A percentile compares a stretch with the other conserved stretches of the same genome.
Conservation (phyloP, 1,139 yeast species). For the Zygotorulaspora mrakii region DNA sequence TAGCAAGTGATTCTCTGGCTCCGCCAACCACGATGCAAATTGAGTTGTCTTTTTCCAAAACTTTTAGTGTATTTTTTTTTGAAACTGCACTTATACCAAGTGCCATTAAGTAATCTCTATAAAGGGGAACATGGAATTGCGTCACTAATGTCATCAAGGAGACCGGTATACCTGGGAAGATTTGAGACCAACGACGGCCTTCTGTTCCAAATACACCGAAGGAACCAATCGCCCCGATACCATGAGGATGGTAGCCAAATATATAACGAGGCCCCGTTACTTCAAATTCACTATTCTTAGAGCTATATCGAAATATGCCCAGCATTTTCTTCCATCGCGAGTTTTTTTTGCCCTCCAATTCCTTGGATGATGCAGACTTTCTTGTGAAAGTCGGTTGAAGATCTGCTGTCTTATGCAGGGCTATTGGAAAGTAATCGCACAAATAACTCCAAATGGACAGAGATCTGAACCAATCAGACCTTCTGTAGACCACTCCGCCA, state of each 20-base stretch:
- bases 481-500: constrained; percentile 61
- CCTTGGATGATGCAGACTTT: constrained; percentile 19
- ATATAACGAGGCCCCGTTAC: constrained; percentile 71
- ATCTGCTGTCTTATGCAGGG: constrained; percentile 65
- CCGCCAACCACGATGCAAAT: constrained; percentile 94
- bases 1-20: constrained; percentile 81
- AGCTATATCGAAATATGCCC: constrained; percentile 19
- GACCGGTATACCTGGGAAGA: constrained; percentile 79
- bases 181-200: constrained; percentile 60
- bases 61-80: constrained; percentile 61
- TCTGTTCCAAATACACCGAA: constrained; percentile 85
- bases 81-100: constrained; percentile 87
- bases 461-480: constrained; percentile 56
- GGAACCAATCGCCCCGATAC: constrained; percentile 90
- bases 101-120: constrained; percentile 77
- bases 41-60: constrained; percentile 67
- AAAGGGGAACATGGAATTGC: constrained; percentile 83
- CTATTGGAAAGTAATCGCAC: constrained; percentile 75
- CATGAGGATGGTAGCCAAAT: constrained; percentile 96
- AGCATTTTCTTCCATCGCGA: constrained; percentile 9
- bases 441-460: constrained; percentile 68
- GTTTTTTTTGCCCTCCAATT: constrained; percentile 11
- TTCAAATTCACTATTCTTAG: constrained; percentile 10
- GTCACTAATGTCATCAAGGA: constrained; percentile 77
- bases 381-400: constrained; percentile 69